Base-by-base conservation (phyloP, 2,329 filamentous ascomycete genomes). In the Phoma sp. region DNA sequence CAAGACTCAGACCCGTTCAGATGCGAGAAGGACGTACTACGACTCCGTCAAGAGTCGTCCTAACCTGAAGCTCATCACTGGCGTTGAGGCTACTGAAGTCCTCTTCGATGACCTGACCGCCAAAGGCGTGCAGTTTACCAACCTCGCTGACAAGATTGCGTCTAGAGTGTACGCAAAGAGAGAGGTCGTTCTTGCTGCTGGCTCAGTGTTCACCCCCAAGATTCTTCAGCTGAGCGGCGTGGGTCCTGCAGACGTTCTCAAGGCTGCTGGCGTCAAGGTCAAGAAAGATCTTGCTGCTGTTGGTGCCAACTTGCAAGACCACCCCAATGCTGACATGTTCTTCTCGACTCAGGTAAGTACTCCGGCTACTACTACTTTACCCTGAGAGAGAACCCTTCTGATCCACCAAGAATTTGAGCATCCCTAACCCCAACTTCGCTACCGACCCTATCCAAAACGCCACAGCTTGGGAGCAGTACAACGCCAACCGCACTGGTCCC, bases 121-220 rank as follows among this genome's bases (percentile, higher is more conserved):
- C 19, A 66, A 48, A 13, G 65, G 65, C 1, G 58, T 68, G 3
- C 58, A 67, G 37, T 65, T 55, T 21, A 57, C 55, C 15, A 65
- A 63, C 2, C 59, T 60, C 2, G 46, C 43, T 3, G 62, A 65
- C 41, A 56, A 60, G 3, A 60, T 61, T 0, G 38, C 62, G 4
- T 62, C 61, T 7, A 43, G 57, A 31, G 67, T 67, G 10, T 66
- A 58, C n/a, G 68, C 69, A 1, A 59, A 46, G 13, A 58, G 54
- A 15, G 86, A 89, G 58, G 80, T 88, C 7, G 80, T 89, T 35
- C 69, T 89, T 2, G 85, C 84, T 0, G 87, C 87, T 0, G 81
- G 78, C 27, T 74, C 63, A 84, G 36, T 80, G 82, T 65, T 85
- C 82, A 9, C 86, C 81, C 5, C 84, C 82, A 70, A 74, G 85